Percentiles rank a stretch among this genome's conserved stretches.
Evolutionary conservation across 208 protist species (phyloP).

Genomic region (Balamuthia mandrillaris): DNA sequence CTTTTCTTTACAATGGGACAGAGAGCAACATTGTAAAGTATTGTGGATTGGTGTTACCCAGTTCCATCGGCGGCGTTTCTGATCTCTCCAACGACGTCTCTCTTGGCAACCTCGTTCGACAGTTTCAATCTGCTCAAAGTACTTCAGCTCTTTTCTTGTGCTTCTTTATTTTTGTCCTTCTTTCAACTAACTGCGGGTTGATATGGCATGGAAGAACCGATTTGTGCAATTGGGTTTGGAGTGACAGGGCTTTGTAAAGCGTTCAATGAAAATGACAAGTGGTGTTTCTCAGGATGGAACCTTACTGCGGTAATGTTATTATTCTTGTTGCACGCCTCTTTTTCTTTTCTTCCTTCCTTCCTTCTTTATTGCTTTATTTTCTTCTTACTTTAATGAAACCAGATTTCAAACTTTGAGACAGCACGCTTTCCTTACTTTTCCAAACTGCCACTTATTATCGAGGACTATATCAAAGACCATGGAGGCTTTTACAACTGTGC

Average conservation of each 20-base stretch:
- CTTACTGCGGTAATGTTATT: constrained; percentile 11
- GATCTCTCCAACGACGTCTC: not conserved
- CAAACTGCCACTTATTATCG: constrained; percentile 26
- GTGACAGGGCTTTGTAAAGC: constrained; percentile 28
- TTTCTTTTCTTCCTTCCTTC: not conserved
- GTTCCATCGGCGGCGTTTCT: constrained; percentile 4
- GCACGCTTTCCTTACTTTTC: constrained; percentile 10
- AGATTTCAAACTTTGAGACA: constrained; percentile 26
- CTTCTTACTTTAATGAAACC: not conserved
- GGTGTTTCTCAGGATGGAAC: constrained; percentile 30
- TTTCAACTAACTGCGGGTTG: too few species aligned
- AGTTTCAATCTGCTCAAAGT: not conserved
- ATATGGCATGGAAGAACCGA: constrained; percentile 9
- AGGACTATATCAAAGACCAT: constrained; percentile 31
- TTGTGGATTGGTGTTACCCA: not conserved
- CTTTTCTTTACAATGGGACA: too few species aligned
- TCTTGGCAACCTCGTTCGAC: not conserved
- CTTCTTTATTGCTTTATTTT: not conserved
- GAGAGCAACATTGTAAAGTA: constrained; percentile 17
- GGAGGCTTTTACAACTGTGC: constrained; percentile 25
- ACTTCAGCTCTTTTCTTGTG: not conserved
- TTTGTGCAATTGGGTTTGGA: constrained; percentile 11
- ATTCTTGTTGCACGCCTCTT: too few species aligned
- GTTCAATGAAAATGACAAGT: constrained; percentile 21
- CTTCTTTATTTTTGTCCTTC: not conserved